Evolutionary conservation across 208 protist species (phyloP).

Genomic region (Trypanosoma congolense): DNA sequence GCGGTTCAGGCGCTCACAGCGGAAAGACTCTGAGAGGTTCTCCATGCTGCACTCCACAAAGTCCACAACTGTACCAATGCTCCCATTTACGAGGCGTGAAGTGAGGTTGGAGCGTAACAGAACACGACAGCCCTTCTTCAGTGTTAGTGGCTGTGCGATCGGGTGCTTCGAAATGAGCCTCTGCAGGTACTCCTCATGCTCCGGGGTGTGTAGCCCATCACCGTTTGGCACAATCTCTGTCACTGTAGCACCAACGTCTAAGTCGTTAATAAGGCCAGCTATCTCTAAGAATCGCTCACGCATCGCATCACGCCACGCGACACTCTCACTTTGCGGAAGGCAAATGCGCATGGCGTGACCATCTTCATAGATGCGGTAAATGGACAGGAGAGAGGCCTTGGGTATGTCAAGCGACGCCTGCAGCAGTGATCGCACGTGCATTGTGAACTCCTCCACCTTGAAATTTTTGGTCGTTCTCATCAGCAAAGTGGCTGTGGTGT

Average conservation of each 20-base stretch:
- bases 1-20: slow-evolving; percentile 43
- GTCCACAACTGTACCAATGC: slow-evolving; percentile 83
- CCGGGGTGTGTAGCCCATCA: slow-evolving; percentile 76
- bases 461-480: slow-evolving; percentile 73
- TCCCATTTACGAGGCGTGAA: slow-evolving; percentile 80
- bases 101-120: slow-evolving; percentile 76
- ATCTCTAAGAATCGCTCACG: slow-evolving; percentile 75
- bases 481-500: slow-evolving; percentile 73
- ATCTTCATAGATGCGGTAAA: slow-evolving; percentile 83
- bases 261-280: slow-evolving; percentile 68
- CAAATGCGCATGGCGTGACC: slow-evolving; percentile 84
- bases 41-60: slow-evolving; percentile 69
- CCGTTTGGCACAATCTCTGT: slow-evolving; percentile 75
- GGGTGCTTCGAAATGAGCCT: slow-evolving; percentile 77
- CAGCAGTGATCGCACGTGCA: slow-evolving; percentile 68
- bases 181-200: slow-evolving; percentile 75
- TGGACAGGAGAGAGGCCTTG: slow-evolving; percentile 61
- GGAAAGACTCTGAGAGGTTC: slow-evolving; percentile 66
- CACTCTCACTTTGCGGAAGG: slow-evolving; percentile 70
- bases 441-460: slow-evolving; percentile 58
- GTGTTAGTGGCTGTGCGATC: slow-evolving; percentile 73
- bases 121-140: slow-evolving; percentile 86
- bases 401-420: slow-evolving; percentile 78
- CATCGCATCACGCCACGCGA: slow-evolving; percentile 79
- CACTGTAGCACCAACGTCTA: slow-evolving; percentile 66